These are phyloP conservation scores for Allantophomopsis cytisporea DNA, from an alignment of 2,329 filamentous ascomycete genomes.

Conservation along the genomic window DNA sequence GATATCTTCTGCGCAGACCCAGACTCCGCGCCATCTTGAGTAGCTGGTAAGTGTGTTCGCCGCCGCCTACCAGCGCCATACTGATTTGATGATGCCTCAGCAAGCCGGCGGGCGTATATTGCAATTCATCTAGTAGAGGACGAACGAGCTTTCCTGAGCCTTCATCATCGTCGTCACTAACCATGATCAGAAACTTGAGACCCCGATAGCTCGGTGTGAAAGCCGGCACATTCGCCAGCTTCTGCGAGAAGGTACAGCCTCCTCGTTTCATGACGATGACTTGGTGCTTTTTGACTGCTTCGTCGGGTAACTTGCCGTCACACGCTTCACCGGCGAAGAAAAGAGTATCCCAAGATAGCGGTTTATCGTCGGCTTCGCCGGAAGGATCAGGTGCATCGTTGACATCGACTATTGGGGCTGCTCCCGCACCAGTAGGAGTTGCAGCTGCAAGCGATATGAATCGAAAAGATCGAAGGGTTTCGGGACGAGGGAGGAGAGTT, in stretches of 20 bases:
- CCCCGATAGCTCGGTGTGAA: constrained; percentile 46
- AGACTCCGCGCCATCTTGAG: constrained; percentile 52
- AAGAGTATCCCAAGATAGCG: constrained; percentile 55
- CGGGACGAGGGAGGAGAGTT: constrained; percentile 22
- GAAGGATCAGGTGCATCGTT: constrained; percentile 21
- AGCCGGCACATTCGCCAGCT: constrained; percentile 73
- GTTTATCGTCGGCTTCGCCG: constrained; percentile 13
- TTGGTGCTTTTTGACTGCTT: constrained; percentile 44
- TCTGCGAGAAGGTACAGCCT: constrained; percentile 71
- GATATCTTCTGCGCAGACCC: constrained; percentile 66
- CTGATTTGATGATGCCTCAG: constrained; percentile 48
- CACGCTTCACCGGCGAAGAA: constrained; percentile 63
- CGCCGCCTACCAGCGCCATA: constrained; percentile 72
- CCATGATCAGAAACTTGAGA: constrained; percentile 71
- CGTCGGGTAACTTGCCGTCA: constrained; percentile 31
- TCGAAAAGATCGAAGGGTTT: constrained; percentile 16
- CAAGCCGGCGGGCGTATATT: constrained; percentile 28
- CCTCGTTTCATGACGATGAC: constrained; percentile 75
- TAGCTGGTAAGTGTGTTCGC: constrained; percentile 47
- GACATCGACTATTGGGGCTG: constrained; percentile 57
- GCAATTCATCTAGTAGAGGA: constrained; percentile 64
- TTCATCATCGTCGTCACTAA: constrained; percentile 41
- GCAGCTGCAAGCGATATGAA: constrained; percentile 27
- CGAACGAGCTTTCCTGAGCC: constrained; percentile 24
- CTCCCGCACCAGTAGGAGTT: constrained; percentile 38